A percentile compares a stretch with the other conserved stretches of the same genome.
Evolutionary conservation across 352 stramenopile species (phyloP).

Genomic region (Pythium rhizo-oryzae): DNA sequence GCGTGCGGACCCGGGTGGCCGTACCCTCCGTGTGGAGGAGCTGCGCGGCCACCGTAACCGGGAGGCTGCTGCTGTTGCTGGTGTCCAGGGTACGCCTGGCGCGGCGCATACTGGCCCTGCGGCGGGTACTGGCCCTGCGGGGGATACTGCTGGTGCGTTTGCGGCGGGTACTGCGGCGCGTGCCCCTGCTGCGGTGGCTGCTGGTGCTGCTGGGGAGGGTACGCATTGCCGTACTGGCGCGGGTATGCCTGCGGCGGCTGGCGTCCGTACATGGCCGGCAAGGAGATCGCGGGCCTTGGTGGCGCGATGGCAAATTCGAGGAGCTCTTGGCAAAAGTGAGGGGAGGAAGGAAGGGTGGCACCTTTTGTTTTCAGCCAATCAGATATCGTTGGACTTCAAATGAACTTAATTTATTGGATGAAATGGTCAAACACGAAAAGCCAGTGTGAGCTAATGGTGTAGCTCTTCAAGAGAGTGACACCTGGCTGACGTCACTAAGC

Average conservation of each 20-base stretch:
- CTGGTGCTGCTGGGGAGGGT: constrained; percentile 8
- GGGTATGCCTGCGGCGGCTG: constrained; percentile 20
- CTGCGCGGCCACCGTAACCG: constrained; percentile 2
- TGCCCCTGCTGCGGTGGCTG: constrained; percentile 3
- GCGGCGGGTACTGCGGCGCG: constrained; percentile 12
- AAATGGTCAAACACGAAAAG: constrained; percentile 3
- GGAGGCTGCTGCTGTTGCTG: constrained; percentile 9
- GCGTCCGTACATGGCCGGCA: constrained; percentile 26
- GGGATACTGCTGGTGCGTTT: constrained; percentile 13
- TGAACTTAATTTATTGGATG: constrained; percentile 6
- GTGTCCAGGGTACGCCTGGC: constrained; percentile 4
- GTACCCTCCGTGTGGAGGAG: constrained; percentile 9
- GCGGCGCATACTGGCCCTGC: constrained; percentile 6
- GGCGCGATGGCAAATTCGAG: not conserved
- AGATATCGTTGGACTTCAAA: not conserved
- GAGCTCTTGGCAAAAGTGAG: not conserved
- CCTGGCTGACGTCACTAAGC: constrained; percentile 3
- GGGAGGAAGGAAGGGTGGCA: not conserved
- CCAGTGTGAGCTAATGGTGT: constrained; percentile 15
- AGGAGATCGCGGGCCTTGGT: not conserved
- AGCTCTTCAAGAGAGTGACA: constrained; percentile 14
- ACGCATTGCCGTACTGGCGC: constrained; percentile 16
- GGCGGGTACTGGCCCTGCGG: constrained; percentile 18
- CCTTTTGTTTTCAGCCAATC: constrained; percentile 3
- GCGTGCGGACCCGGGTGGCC: not conserved